Base-by-base conservation (phyloP, 345 rosid species). In the Salix dunnii region DNA sequence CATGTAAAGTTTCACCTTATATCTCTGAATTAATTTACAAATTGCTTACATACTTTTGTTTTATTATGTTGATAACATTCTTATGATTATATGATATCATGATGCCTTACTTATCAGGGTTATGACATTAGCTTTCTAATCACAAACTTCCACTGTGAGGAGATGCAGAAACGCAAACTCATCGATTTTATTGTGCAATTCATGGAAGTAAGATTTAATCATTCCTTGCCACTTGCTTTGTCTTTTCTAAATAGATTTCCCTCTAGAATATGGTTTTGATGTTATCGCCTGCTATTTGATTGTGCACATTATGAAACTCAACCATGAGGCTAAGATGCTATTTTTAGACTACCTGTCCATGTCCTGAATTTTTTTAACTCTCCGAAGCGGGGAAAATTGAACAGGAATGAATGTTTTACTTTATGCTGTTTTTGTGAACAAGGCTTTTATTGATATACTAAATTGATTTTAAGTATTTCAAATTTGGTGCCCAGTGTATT, bases 121-220 rank as follows among this genome's bases (percentile, higher is more conserved):
- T 92, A 93, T 85, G 99, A 96, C 83, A 91, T 96, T 28, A 96
- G 99, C 86, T 96, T 96, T 87, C 96, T 96, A 27, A 89, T 93
- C 82, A 96, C 98, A 20, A 93, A 96, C 88, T 93, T 87, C 85
- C 98, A 93, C 86, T 93, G 97, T 20, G 98, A 96, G 85, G 98
- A 96, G 78, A 91, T 96, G 99, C 99, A 93, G 86, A 96, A 96
- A 84, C 91, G 87, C 75, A 96, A 91, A 86, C 97, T 96, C 67
- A 91, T 96, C 27, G 97, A 96, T 87, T 96, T 96, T 85, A 93
- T 96, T 13, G 87, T 96, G 85, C 98, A 96, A 83, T 96, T 96
- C 81, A 91, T 96, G 97, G 99, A 96, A 91, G 99, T 88, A 89
- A 91, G 93, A 70, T 79, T 81, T 78, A 60, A 40, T 77, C 64